Evolutionary conservation across 768 basidiomycete species (phyloP), one percentile per base, ranked within the genome.

Genomic region (Rhodotorula diobovata): DNA sequence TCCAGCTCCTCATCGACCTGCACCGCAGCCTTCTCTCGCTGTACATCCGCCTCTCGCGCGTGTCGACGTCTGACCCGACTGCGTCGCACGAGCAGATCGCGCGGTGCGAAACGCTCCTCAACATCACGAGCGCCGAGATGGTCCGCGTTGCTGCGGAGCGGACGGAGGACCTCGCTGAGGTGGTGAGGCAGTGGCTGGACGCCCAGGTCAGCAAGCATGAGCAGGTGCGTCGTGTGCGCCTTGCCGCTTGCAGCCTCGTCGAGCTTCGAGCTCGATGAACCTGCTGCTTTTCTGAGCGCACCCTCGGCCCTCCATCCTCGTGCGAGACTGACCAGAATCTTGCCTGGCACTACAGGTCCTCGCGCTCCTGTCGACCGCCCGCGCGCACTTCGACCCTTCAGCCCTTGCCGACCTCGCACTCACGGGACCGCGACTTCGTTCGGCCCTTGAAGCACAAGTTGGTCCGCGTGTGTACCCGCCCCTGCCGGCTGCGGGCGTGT

Each of bases 101-200:
- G 7, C 86, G 91, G 30, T 92, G 89, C 78, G 91, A 94, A 80
- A 93, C 91, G 0, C 90, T 92, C 14, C 81, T 94, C 37, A 93
- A 93, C 79, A 87, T 87, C 16, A 92, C 91, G 4, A 88, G 91
- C 87, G 90, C 91, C 1, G 91, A 93, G 82, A 87, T 93, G 83
- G 89, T 90, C 61, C 86, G 85, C 2, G 90, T 91, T 75, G 89
- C 91, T 77, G 80, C 82, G 0, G 89, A 90, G 79, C 89, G 90
- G 79, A 78, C 79, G 14, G 88, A 90, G 76, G 90, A 91, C 74
- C 87, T 92, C 70, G 80, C 82, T 25, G 80, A 78, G 2, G 72
- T 90, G 23, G 81, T 86, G 9, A 85, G 82, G 68, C 88, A 88
- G 50, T 87, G 90, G 78, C 84, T 93, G 6, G 89, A 91, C 73